These are phyloP conservation scores for Boletus semigastroideus DNA, from an alignment of 1,284 basidiomycete genomes.

Conservation along the genomic window DNA sequence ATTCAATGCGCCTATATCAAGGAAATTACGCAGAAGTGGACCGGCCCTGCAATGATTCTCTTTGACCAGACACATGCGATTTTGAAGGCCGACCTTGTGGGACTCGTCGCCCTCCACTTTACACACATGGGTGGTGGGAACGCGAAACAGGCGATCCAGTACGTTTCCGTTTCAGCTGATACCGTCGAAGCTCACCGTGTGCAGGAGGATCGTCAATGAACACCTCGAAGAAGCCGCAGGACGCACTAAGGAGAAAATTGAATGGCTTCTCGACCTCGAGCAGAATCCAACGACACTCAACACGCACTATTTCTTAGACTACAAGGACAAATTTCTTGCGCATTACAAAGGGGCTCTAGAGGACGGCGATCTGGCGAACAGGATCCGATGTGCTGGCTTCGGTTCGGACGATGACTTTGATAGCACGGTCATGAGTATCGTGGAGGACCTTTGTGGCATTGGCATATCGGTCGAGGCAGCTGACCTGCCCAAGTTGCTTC, in stretches of 20 bases:
- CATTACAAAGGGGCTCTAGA: slow-evolving; percentile 47
- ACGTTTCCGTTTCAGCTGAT: slow-evolving; percentile 19
- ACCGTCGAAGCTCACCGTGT: neutral
- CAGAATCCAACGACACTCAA: slow-evolving; percentile 55
- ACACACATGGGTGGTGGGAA: slow-evolving; percentile 49
- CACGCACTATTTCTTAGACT: slow-evolving; percentile 54
- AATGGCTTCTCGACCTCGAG: slow-evolving; percentile 58
- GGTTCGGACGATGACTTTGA: too few relatives aligned
- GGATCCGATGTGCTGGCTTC: too few relatives aligned
- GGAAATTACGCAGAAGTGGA: slow-evolving; percentile 49
- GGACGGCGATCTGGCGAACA: slow-evolving; percentile 28
- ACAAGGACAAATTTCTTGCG: slow-evolving; percentile 54
- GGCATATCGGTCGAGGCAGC: slow-evolving; percentile 42
- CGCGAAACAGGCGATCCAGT: slow-evolving; percentile 56
- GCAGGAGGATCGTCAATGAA: slow-evolving; percentile 47
- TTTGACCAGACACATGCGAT: slow-evolving; percentile 45
- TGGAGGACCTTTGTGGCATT: slow-evolving; percentile 46
- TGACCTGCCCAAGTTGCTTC: slow-evolving; percentile 54
- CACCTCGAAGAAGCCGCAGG: slow-evolving; percentile 47
- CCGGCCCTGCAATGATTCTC: slow-evolving; percentile 44
- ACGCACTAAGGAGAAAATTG: slow-evolving; percentile 41
- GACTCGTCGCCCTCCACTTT: slow-evolving; percentile 50
- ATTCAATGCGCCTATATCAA: slow-evolving; percentile 54
- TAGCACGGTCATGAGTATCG: slow-evolving; percentile 26
- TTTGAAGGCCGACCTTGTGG: slow-evolving; percentile 41